Percentiles rank a stretch among this genome's conserved stretches.
These are phyloP conservation scores for Aureobasidium sp. DNA, from an alignment of 2,329 filamentous ascomycete species.

Conservation along the genomic window DNA sequence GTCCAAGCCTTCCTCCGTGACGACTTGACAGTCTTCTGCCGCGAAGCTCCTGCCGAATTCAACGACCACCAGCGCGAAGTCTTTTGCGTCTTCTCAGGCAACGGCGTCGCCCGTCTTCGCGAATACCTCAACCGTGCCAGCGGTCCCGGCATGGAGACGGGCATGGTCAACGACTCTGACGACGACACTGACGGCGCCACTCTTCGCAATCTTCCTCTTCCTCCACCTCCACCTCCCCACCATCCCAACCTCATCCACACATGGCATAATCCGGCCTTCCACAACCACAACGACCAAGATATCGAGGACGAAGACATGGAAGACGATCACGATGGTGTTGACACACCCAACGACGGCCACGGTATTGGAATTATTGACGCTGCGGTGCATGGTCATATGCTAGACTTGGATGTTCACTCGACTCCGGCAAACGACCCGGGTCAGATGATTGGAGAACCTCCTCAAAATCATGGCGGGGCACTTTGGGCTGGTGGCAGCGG, in stretches of 20 bases:
- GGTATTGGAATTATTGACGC: not conserved
- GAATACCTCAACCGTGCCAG: constrained; percentile 60
- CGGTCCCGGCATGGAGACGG: constrained; percentile 11
- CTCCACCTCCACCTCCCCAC: constrained; percentile 4
- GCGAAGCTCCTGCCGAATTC: constrained; percentile 85
- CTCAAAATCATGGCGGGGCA: constrained; percentile 8
- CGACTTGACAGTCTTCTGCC: constrained; percentile 78
- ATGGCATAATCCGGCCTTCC: constrained; percentile 12
- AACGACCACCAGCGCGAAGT: constrained; percentile 91
- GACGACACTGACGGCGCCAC: constrained; percentile 22
- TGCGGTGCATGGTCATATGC: constrained; percentile 19
- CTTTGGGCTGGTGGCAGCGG: constrained; percentile 11
- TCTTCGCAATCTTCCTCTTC: constrained; percentile 11
- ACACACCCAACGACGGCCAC: constrained; percentile 17
- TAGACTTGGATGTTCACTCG: constrained; percentile 28
- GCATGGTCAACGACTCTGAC: constrained; percentile 13
- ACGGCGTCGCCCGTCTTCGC: constrained; percentile 70
- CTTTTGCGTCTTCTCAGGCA: constrained; percentile 94
- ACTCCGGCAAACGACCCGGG: not conserved
- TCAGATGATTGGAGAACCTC: not conserved
- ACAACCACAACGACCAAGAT: constrained; percentile 15
- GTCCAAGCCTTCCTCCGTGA: constrained; percentile 83
- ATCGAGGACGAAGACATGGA: constrained; percentile 25
- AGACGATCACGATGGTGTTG: constrained; percentile 19
- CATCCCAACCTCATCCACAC: constrained; percentile 6